Conservation (phyloP, 768 basidiomycete genomes). For the Hygrophoropsis aurantiaca region DNA sequence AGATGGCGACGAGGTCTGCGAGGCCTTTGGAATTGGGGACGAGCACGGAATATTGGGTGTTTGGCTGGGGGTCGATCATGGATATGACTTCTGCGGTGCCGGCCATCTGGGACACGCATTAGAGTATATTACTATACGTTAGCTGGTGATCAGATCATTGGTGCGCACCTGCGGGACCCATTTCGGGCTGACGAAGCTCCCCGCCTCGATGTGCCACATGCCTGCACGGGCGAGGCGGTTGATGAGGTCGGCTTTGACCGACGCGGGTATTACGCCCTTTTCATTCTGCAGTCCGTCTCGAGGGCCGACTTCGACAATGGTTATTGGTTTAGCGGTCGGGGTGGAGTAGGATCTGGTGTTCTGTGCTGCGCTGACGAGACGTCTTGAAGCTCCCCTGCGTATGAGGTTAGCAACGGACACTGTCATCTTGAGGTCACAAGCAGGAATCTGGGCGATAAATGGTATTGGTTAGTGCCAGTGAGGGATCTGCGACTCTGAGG, state of each 20-base stretch:
- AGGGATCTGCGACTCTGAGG: too few relatives aligned
- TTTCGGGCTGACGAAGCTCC: constrained; percentile 90
- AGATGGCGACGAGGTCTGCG: constrained; percentile 61
- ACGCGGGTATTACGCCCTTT: constrained; percentile 65
- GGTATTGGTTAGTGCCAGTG: too few relatives aligned
- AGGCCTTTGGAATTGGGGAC: constrained; percentile 81
- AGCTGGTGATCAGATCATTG: neutral
- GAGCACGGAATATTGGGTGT: constrained; percentile 74
- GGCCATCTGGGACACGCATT: constrained; percentile 68
- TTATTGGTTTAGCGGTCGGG: too few relatives aligned
- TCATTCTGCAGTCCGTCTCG: constrained; percentile 94
- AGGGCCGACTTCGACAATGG: constrained; percentile 87
- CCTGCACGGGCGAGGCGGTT: constrained; percentile 72
- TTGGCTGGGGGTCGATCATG: constrained; percentile 49
- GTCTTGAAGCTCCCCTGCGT: too few relatives aligned
- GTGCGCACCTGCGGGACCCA: constrained; percentile 84
- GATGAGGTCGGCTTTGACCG: constrained; percentile 78
- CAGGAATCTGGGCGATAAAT: too few relatives aligned
- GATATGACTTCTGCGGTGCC: constrained; percentile 77
- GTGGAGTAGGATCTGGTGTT: too few relatives aligned
- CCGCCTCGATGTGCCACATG: constrained; percentile 70
- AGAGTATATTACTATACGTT: too few relatives aligned
- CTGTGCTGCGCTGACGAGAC: too few relatives aligned
- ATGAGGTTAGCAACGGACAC: too few relatives aligned
- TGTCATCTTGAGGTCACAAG: too few relatives aligned